Evolutionary conservation across 1,284 basidiomycete species (phyloP).

Genomic region (Quambalaria eucalypti): DNA sequence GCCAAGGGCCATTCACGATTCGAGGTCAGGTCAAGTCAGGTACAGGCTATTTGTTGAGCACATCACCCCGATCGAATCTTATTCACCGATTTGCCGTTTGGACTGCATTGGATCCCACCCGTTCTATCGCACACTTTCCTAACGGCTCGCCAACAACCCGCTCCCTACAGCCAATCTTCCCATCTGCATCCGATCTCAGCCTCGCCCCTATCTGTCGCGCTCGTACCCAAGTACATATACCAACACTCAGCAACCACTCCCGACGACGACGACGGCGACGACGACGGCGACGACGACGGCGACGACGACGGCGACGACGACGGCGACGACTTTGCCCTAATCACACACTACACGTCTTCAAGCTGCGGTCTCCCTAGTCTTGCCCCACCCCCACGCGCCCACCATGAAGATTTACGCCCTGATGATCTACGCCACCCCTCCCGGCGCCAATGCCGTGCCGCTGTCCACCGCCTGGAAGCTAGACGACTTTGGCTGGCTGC

Average conservation of each 20-base stretch:
- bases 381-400: background rate
- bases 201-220: background rate
- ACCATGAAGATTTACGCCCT: constrained; percentile 11
- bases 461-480: constrained; percentile 73
- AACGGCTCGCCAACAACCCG: background rate
- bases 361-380: background rate
- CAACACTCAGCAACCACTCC: background rate
- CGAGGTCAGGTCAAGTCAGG: too few relatives aligned
- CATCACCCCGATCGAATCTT: too few relatives aligned
- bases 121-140: too few relatives aligned
- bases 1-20: too few relatives aligned
- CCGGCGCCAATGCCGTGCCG: constrained; percentile 51
- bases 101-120: too few relatives aligned
- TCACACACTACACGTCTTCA: too few relatives aligned
- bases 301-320: background rate
- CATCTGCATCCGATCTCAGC: background rate
- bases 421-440: constrained; percentile 39
- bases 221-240: background rate
- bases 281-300: background rate
- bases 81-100: too few relatives aligned
- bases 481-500: constrained; percentile 87
- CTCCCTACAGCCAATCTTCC: too few relatives aligned
- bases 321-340: too few relatives aligned
- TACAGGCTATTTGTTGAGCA: too few relatives aligned
- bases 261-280: background rate